Evolutionary conservation across 495 filamentous ascomycete genomes (phyloP).

Genomic region (Aspergillus affinis): DNA sequence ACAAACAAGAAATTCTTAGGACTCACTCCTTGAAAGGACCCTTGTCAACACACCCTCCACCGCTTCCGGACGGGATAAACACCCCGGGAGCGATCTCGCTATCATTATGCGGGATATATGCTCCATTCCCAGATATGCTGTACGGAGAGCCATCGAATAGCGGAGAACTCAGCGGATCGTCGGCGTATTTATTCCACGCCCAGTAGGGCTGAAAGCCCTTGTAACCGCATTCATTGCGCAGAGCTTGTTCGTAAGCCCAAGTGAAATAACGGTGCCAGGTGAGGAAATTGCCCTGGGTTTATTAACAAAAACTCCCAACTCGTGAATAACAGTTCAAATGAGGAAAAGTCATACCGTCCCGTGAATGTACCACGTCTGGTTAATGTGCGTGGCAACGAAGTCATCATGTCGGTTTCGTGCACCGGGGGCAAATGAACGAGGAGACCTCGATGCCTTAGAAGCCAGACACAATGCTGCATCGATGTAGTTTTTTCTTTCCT

Average conservation of each 20-base stretch:
- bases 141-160: conserved; percentile 58
- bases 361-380: conserved; percentile 56
- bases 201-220: conserved; percentile 52
- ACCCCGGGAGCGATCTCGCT: conserved; percentile 19
- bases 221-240: conserved; percentile 67
- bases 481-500: conserved; percentile 53
- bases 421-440: conserved; percentile 36
- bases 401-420: conserved; percentile 59
- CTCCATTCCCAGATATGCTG: conserved; percentile 57
- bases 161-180: conserved; percentile 50
- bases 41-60: conserved; percentile 56
- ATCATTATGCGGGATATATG: conserved; percentile 32
- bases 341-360: conserved; percentile 38
- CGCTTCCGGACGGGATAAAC: conserved; percentile 41
- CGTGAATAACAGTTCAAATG: too few species aligned
- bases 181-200: conserved; percentile 58
- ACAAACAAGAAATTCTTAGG: neutral
- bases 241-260: conserved; percentile 59
- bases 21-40: conserved; percentile 50
- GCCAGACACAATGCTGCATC: conserved; percentile 59
- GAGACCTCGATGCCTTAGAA: conserved; percentile 39
- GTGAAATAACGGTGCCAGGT: conserved; percentile 66
- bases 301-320: too few species aligned
- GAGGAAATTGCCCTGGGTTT: conserved; percentile 57
- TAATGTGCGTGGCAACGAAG: conserved; percentile 60